Conservation (phyloP, 345 rosid species). For the Eucalyptus cloeziana region DNA sequence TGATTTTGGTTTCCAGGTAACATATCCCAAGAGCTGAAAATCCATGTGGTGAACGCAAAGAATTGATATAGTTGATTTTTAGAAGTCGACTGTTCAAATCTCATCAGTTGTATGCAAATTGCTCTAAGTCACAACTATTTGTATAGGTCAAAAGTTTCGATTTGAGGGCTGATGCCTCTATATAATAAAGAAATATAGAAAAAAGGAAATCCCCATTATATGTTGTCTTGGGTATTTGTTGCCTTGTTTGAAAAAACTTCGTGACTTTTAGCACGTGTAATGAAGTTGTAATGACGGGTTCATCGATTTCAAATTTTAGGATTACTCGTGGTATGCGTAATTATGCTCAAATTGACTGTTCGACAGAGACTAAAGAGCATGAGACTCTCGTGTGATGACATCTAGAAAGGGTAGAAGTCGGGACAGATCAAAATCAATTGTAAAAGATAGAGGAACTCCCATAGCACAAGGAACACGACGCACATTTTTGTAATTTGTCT, state of each 20-base stretch:
- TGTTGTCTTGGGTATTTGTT: background rate
- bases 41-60: accelerated
- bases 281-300: background rate
- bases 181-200: background rate
- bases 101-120: accelerated
- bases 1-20: background rate
- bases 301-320: background rate
- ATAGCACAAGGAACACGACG: background rate
- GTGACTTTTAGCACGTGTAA: accelerated
- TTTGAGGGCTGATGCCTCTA: accelerated
- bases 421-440: background rate
- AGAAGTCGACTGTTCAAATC: background rate
- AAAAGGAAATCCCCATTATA: background rate
- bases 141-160: accelerated
- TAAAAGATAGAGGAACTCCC: background rate
- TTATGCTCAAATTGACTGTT: too few species aligned
- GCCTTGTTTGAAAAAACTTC: background rate
- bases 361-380: background rate
- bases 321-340: accelerated
- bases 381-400: background rate
- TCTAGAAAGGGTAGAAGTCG: background rate
- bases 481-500: background rate
- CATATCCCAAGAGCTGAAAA: background rate
- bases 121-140: accelerated
- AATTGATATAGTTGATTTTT: accelerated